phyloP scores from a whole-genome alignment of 2,329 filamentous ascomycete species.

The Erysiphe neolycopersici region DNA sequence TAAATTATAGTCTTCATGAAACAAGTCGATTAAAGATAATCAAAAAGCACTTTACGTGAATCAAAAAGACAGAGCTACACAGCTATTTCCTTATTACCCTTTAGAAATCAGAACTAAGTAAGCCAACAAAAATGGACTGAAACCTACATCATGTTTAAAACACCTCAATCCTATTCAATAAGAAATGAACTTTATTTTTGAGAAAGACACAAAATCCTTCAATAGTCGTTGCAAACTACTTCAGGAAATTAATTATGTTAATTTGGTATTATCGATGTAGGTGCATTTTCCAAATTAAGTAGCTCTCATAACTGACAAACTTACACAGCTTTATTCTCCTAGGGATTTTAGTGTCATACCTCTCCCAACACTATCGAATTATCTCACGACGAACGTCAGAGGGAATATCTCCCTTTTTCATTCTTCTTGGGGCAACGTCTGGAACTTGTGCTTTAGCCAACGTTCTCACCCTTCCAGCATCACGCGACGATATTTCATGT shows the following conservation, averaged over 20 bases:
- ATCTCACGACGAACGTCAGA: constrained; percentile 64
- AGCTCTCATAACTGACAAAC: not conserved
- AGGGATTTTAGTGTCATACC: constrained; percentile 75
- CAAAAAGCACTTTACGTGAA: no score
- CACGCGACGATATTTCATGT: constrained; percentile 58
- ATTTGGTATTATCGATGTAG: constrained; percentile 27
- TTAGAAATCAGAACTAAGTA: no score
- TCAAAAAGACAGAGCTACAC: no score
- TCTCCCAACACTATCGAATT: constrained; percentile 86
- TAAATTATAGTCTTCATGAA: no score
- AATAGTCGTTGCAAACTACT: constrained; percentile 19
- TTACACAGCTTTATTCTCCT: constrained; percentile 37
- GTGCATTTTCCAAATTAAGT: constrained; percentile 3
- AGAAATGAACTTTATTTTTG: no score
- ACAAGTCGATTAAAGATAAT: no score
- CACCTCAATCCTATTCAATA: no score
- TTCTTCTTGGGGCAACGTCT: constrained; percentile 78
- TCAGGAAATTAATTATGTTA: constrained; percentile 22
- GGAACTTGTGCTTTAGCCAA: constrained; percentile 77
- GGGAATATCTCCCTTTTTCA: constrained; percentile 85
- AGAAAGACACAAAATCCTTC: no score
- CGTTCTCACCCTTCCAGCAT: constrained; percentile 67
- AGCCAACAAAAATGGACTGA: no score
- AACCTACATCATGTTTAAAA: no score
- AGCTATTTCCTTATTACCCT: no score